Evolutionary conservation across 2,329 filamentous ascomycete genomes (phyloP), one percentile per base, ranked within the genome.

Genomic region (Chaetomium olivaceum): DNA sequence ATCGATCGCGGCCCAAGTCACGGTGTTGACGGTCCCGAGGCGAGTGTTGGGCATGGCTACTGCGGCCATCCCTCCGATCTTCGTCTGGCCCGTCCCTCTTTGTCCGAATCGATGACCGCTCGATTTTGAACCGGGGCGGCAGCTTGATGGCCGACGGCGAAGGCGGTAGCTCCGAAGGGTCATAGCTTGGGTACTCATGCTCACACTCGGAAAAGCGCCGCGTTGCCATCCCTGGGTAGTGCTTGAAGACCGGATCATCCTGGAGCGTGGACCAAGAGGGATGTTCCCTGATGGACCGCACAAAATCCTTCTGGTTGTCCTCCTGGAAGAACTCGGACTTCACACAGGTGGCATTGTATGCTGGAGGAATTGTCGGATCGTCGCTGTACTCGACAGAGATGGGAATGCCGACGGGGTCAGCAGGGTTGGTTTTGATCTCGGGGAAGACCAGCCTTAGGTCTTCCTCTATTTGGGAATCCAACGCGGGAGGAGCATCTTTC

Each of bases 351-450:
- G 80, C 77, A 68, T 80, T 76, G 71, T 78, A 80, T 5, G 79
- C 76, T 21, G 78, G 78, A 29, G 82, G 80, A 48, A 82, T 78
- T 36, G 83, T 79, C 8, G 81, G 77, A 19, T 80, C 77, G 23
- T 82, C 80, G 48, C 75, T 79, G 65, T 80, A 83, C 21, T 75
- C 73, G 19, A 72, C 68, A 4, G 80, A 76, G 1, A 84, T 73
- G 23, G 81, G 81, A 65, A 78, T 81, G 14, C 79, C 80, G 62
- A 83, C 78, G n/a, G 80, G 78, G 46, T 83, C 81, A n/a, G 79
- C 78, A 7, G 76, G 74, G 63, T 78, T 77, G 12, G 67, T 68
- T 4, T 74, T 64, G 39, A 73, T 68, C 50, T 80, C 78, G 11
- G 75, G 72, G 62, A 83, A 82, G 5, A 80, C 74, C 11, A 71